phyloP scores from a whole-genome alignment of 257 asterid species.

The Fraxinus anomala region DNA sequence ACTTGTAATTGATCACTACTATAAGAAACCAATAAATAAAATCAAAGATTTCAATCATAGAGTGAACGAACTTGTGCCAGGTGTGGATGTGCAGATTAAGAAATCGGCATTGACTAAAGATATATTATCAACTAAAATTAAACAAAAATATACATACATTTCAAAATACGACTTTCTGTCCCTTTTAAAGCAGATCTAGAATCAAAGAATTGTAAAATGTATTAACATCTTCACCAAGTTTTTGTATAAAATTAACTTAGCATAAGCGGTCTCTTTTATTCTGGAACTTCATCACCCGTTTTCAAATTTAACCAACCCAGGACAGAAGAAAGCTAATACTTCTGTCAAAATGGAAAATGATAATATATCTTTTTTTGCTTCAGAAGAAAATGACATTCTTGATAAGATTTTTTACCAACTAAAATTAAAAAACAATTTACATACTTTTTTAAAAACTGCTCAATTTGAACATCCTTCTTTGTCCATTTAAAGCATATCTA shows the following conservation, averaged over 20 bases:
- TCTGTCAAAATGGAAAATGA: no score
- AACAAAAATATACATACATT: neutral
- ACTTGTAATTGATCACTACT: neutral
- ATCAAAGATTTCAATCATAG: neutral
- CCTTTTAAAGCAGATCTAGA: neutral
- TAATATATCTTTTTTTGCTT: no score
- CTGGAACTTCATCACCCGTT: no score
- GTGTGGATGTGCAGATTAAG: neutral
- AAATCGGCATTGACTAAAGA: neutral
- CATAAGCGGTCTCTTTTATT: neutral
- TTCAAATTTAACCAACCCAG: neutral
- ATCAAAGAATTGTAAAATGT: neutral
- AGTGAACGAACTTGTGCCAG: neutral
- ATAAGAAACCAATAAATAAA: neutral
- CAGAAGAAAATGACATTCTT: no score
- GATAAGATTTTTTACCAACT: no score
- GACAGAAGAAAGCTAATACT: neutral
- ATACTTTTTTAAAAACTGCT: no score
- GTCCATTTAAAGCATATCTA: no score
- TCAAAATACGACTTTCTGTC: neutral
- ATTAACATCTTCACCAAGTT: neutral
- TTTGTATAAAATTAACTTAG: neutral
- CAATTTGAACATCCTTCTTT: no score
- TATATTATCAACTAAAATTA: neutral
- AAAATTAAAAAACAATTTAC: no score